phyloP scores from a whole-genome alignment of 345 rosid genomes.

The Heritiera fomes region DNA sequence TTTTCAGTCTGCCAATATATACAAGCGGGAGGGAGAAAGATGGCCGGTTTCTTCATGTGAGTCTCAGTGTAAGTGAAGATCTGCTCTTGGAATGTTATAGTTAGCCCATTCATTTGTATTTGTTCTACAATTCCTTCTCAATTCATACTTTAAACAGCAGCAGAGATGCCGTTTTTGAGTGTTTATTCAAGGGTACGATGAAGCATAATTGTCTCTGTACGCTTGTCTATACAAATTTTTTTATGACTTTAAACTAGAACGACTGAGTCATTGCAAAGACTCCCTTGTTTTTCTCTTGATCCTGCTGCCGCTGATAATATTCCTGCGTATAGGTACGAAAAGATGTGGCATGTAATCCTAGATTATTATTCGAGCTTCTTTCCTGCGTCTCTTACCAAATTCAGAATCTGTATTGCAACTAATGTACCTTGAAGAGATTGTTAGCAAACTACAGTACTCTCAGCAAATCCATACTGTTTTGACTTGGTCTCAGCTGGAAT shows the following conservation, averaged over 20 bases:
- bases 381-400: neutral
- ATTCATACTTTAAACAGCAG: neutral
- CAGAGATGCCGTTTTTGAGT: neutral
- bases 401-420: neutral
- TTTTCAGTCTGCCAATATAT: neutral
- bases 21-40: neutral
- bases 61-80: neutral
- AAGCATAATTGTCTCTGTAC: neutral
- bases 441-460: neutral
- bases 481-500: neutral
- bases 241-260: neutral
- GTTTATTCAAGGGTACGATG: neutral
- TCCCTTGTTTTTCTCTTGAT: neutral
- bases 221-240: neutral
- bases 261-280: neutral
- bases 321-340: neutral
- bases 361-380: neutral
- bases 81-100: neutral
- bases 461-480: neutral
- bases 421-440: neutral
- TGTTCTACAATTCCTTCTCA: neutral
- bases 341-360: neutral
- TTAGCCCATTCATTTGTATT: neutral
- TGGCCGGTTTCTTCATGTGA: neutral
- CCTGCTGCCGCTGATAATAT: neutral